Conservation (phyloP, 2,329 filamentous ascomycete species). For the Apiospora saccharicola region DNA sequence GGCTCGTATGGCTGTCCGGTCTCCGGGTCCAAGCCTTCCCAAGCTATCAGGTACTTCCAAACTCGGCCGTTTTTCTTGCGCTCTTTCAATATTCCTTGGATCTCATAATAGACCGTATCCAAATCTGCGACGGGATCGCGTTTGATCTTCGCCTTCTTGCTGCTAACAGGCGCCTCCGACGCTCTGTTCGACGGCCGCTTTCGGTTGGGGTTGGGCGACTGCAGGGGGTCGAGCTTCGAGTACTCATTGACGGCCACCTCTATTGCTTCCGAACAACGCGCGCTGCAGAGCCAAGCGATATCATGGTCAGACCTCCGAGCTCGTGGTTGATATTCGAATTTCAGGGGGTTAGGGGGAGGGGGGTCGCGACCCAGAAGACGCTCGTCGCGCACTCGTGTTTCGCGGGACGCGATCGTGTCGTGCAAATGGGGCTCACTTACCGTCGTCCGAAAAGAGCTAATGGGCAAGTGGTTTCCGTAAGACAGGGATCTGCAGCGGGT, state of each 20-base stretch:
- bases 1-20: constrained; percentile 56
- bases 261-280: constrained; percentile 16
- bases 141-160: constrained; percentile 23
- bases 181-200: constrained; percentile 4
- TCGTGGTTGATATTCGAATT: background rate
- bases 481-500: constrained; percentile 16
- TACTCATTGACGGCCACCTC: constrained; percentile 21
- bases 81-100: constrained; percentile 49
- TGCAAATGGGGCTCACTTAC: constrained; percentile 9
- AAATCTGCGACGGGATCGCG: constrained; percentile 28
- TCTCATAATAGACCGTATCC: constrained; percentile 36
- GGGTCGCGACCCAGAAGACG: background rate
- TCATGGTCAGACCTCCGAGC: constrained; percentile 8
- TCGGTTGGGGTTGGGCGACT: constrained; percentile 12
- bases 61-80: constrained; percentile 39
- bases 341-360: background rate
- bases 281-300: constrained; percentile 15
- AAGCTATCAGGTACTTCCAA: constrained; percentile 64
- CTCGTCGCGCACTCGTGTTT: constrained; percentile 16
- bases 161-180: background rate
- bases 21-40: constrained; percentile 56
- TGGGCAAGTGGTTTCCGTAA: background rate
- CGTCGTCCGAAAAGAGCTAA: constrained; percentile 17
- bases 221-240: constrained; percentile 22
- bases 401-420: constrained; percentile 17